Evolutionary conservation across 345 rosid genomes (phyloP), one percentile per base, ranked within the genome.

Genomic region (Salix viminalis): DNA sequence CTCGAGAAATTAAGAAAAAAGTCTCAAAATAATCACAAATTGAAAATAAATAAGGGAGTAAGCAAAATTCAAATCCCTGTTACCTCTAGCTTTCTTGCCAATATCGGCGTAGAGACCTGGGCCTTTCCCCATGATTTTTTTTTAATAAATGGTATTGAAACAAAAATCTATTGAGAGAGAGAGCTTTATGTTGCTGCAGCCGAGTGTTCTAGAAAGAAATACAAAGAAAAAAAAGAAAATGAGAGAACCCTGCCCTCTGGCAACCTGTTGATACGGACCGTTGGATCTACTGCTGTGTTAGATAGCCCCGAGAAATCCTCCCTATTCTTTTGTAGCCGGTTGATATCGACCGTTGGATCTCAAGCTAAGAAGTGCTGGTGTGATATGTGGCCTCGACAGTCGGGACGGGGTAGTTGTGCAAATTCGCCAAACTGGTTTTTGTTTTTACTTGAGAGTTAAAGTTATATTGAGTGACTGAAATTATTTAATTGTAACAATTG

Each of bases 21-120:
- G 15, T 41, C 3, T 19, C 30, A n/a, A 64, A 75, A 74, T 18
- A 11, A 61, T 24, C 46, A 44, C 14, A 58, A 15, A 14, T 0
- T 10, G 12, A 48, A 65, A 41, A 26, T 46, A 8, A 48, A 34
- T 18, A 10, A 18, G 30, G 72, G 8, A 75, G 16, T 28, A 9
- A 7, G 30, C 34, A 56, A 18, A n/a, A 41, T 15, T 67, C 5
- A 12, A 14, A 66, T 12, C 4, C n/a, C 5, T 1, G 2, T 13
- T 36, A 91, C 99, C 99, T 90, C 96, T 84, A 80, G 96, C 93
- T 85, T 85, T 91, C 88, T 93, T 96, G 91, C 98, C 98, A 77
- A 96, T 91, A 58, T 93, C 98, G 67, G 89, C 37, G 89, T 93
- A 96, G 75, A 92, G 93, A 69, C 99, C 99, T 9, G 99, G 98